These are phyloP conservation scores for Obelidium mucronatum DNA, from an alignment of 192 early-diverging fungal genomes.

Conservation along the genomic window DNA sequence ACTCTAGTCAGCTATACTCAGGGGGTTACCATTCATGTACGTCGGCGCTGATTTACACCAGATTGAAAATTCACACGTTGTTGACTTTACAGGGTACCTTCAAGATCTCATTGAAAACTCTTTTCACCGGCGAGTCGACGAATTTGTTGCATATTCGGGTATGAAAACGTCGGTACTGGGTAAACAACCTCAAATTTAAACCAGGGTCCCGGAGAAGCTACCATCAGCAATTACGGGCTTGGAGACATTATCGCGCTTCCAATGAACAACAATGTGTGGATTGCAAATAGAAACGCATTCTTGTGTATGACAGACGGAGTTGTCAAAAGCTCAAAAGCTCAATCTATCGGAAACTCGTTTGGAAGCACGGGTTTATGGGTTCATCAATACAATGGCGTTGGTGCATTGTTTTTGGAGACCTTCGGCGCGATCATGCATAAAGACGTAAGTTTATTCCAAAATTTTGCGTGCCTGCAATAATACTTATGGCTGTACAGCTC, in stretches of 20 bases:
- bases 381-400: neutral
- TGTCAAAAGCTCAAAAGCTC: neutral
- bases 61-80: too few relatives aligned
- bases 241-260: slow-evolving; percentile 7
- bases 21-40: neutral
- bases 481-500: neutral
- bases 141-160: neutral
- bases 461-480: neutral
- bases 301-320: neutral
- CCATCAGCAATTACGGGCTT: slow-evolving; percentile 1
- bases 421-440: slow-evolving; percentile 14
- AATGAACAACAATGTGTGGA: neutral
- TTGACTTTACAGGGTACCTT: neutral
- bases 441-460: neutral
- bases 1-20: neutral
- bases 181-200: neutral
- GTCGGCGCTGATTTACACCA: too few relatives aligned
- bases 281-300: neutral
- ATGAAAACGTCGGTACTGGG: neutral
- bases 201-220: neutral
- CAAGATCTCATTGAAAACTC: neutral
- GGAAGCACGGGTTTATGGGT: slow-evolving; percentile 1
- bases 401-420: neutral
- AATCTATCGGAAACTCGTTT: slow-evolving; percentile 10
- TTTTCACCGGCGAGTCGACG: neutral